A percentile compares a stretch with the other conserved stretches of the same genome.
Evolutionary conservation across 2,329 filamentous ascomycete genomes (phyloP).

Genomic region (Penicillium oxalicum): DNA sequence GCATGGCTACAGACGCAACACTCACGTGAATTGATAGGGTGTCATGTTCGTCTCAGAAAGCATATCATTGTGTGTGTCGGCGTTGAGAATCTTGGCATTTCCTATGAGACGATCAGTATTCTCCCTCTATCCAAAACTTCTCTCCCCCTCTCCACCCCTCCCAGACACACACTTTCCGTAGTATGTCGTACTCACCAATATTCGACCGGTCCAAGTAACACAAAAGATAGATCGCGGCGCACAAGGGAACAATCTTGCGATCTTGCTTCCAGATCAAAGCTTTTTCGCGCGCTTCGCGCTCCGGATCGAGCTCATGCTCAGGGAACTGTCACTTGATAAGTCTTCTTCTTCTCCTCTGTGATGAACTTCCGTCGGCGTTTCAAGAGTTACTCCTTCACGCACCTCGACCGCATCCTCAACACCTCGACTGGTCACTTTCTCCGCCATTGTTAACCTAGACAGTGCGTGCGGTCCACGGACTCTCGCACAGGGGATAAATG

Average conservation of each 20-base stretch:
- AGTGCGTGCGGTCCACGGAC: no score
- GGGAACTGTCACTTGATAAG: conserved; percentile 4
- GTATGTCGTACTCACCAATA: conserved; percentile 45
- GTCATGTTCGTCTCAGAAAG: conserved; percentile 58
- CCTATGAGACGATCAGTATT: conserved; percentile 21
- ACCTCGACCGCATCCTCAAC: conserved; percentile 14
- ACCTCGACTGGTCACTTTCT: conserved; percentile 11
- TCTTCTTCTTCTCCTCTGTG: conserved; percentile 1
- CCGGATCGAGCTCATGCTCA: conserved; percentile 6
- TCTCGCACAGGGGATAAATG: no score
- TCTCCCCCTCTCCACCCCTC: no score
- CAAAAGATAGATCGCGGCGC: conserved; percentile 59
- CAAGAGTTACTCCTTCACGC: conserved; percentile 1
- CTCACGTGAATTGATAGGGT: conserved; percentile 53
- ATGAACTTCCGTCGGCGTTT: neutral
- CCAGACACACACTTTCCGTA: no score
- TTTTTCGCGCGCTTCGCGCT: conserved; percentile 20
- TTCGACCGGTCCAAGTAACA: conserved; percentile 64
- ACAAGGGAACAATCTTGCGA: conserved; percentile 57
- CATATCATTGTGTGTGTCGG: conserved; percentile 55
- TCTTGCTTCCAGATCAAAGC: conserved; percentile 55
- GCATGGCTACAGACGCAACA: neutral
- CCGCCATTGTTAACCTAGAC: conserved; percentile 1
- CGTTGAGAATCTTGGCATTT: conserved; percentile 62
- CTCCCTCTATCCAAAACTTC: no score